phyloP scores from a whole-genome alignment of 163 green algal genomes.

The Scenedesmus sp. region DNA sequence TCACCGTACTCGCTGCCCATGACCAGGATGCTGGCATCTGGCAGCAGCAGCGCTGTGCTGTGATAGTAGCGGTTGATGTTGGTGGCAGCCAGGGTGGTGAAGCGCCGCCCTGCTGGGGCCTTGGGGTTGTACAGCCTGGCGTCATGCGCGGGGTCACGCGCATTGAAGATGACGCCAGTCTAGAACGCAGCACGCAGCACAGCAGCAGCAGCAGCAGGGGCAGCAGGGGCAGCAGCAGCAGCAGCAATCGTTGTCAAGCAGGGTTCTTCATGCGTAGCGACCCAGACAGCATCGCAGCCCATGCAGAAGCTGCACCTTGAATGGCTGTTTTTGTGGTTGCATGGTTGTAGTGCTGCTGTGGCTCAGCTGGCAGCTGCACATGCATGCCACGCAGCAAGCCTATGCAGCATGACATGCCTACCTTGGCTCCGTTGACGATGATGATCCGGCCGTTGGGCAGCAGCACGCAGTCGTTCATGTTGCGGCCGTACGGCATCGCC shows the following conservation, averaged over 20 bases:
- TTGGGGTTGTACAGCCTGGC: constrained; percentile 42
- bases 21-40: constrained; percentile 33
- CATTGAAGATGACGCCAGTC: neutral
- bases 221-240: too few relatives aligned
- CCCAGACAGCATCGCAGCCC: too few relatives aligned
- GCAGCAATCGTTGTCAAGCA: too few relatives aligned
- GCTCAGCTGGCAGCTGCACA: too few relatives aligned
- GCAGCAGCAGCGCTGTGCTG: constrained; percentile 30
- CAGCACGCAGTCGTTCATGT: constrained; percentile 50
- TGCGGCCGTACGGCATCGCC: neutral
- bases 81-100: constrained; percentile 12
- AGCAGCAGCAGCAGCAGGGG: neutral
- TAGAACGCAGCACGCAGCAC: neutral
- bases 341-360: too few relatives aligned
- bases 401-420: neutral
- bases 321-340: too few relatives aligned
- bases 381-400: too few relatives aligned
- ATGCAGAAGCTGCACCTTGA: too few relatives aligned
- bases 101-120: neutral
- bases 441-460: constrained; percentile 32
- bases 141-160: constrained; percentile 10
- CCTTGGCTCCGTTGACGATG: constrained; percentile 43
- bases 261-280: too few relatives aligned
- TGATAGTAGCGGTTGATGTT: constrained; percentile 38
- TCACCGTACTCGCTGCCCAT: constrained; percentile 26